A percentile compares a stretch with the other conserved stretches of the same genome.
phyloP scores from a whole-genome alignment of 2,329 filamentous ascomycete genomes.

The Emergomyces africanus region DNA sequence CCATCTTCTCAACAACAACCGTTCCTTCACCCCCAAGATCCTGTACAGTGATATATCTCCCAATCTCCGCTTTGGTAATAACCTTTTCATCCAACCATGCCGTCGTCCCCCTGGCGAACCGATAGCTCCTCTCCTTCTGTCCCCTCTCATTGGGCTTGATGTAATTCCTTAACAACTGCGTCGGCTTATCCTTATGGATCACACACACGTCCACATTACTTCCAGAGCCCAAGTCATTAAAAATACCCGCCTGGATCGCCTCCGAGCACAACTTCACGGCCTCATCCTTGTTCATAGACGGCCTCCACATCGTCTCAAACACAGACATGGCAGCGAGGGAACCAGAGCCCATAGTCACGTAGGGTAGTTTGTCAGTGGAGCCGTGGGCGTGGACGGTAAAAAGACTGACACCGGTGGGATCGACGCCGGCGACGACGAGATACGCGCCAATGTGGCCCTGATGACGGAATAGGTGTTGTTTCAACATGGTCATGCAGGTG shows the following conservation, averaged over 20 bases:
- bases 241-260: slow-evolving; percentile 92
- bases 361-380: slow-evolving; percentile 95
- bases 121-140: slow-evolving; percentile 86
- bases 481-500: slow-evolving; percentile 98
- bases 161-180: slow-evolving; percentile 72
- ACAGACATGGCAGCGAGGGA: slow-evolving; percentile 95
- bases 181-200: slow-evolving; percentile 92
- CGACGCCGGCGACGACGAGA: slow-evolving; percentile 90
- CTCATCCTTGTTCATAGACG: slow-evolving; percentile 59
- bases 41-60: slow-evolving; percentile 90
- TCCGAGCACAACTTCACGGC: slow-evolving; percentile 74
- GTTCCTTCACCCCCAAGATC: no score
- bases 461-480: slow-evolving; percentile 98
- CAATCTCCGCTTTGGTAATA: slow-evolving; percentile 85
- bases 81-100: slow-evolving; percentile 93
- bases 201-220: slow-evolving; percentile 96
- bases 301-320: slow-evolving; percentile 93
- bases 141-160: slow-evolving; percentile 85
- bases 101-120: slow-evolving; percentile 83
- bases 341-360: slow-evolving; percentile 97
- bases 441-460: slow-evolving; percentile 97
- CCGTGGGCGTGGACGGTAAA: slow-evolving; percentile 99
- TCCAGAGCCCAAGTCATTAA: slow-evolving; percentile 93
- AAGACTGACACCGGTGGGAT: slow-evolving; percentile 86
- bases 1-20: no score